These are phyloP conservation scores for Trifolium dubium DNA, from an alignment of 306 rosid genomes.

Conservation along the genomic window DNA sequence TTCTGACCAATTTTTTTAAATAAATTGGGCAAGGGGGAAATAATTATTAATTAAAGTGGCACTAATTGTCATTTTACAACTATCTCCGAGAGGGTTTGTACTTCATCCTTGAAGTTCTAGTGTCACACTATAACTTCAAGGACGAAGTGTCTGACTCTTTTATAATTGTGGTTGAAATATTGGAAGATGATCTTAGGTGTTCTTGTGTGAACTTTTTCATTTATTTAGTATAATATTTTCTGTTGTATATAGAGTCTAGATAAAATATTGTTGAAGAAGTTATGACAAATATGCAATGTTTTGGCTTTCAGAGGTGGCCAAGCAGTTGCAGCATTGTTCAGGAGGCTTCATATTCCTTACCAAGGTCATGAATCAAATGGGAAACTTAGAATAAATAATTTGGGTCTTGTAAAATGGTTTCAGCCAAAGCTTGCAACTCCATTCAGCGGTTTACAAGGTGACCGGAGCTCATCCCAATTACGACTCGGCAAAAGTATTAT, in stretches of 20 bases:
- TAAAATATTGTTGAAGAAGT: slow-evolving; percentile 34
- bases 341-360: slow-evolving; percentile 80
- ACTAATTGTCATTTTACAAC: too few relatives aligned
- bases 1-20: neutral
- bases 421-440: slow-evolving; percentile 78
- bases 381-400: slow-evolving; percentile 74
- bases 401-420: slow-evolving; percentile 72
- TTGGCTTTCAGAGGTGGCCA: slow-evolving; percentile 75
- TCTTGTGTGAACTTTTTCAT: slow-evolving; percentile 15
- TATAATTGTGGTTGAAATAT: neutral
- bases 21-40: too few relatives aligned
- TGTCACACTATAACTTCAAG: too few relatives aligned
- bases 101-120: too few relatives aligned
- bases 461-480: slow-evolving; percentile 60
- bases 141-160: neutral
- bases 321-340: slow-evolving; percentile 71
- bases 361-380: slow-evolving; percentile 80
- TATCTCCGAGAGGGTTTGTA: too few relatives aligned
- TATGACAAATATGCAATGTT: slow-evolving; percentile 39
- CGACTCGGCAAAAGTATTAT: slow-evolving; percentile 68
- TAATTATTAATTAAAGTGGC: too few relatives aligned
- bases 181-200: slow-evolving; percentile 20
- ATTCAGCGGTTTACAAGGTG: slow-evolving; percentile 67
- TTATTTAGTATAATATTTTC: slow-evolving; percentile 7
- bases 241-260: neutral